A percentile compares a stretch with the other conserved stretches of the same genome.
Evolutionary conservation across 352 stramenopile species (phyloP).

Genomic region (Pythium rhizo-oryzae): DNA sequence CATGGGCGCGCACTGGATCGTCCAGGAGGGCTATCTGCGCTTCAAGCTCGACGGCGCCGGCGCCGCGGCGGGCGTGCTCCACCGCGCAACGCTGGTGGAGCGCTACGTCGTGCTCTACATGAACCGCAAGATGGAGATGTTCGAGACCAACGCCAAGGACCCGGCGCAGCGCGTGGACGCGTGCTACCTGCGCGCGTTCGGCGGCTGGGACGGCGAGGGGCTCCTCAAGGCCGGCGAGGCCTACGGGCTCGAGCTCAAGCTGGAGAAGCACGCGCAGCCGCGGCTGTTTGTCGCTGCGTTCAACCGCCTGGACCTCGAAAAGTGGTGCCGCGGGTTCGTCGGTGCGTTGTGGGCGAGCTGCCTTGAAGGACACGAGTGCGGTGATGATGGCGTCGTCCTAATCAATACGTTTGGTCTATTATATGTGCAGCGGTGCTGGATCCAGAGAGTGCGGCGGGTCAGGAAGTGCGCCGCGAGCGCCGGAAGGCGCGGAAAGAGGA

Average conservation of each 20-base stretch:
- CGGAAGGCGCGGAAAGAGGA: conserved; percentile 42
- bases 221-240: conserved; percentile 66
- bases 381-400: no score
- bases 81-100: conserved; percentile 38
- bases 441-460: conserved; percentile 35
- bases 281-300: conserved; percentile 74
- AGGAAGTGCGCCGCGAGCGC: conserved; percentile 41
- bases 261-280: conserved; percentile 52
- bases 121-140: conserved; percentile 83
- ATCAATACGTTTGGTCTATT: not conserved
- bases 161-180: conserved; percentile 38
- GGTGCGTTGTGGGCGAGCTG: no score
- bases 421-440: conserved; percentile 60
- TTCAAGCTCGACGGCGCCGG: conserved; percentile 19
- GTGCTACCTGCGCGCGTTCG: conserved; percentile 65
- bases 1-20: conserved; percentile 38
- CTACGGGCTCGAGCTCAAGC: conserved; percentile 80
- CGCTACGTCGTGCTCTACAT: conserved; percentile 76
- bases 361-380: no score
- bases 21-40: conserved; percentile 35
- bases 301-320: conserved; percentile 82
- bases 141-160: conserved; percentile 43
- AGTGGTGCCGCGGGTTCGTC: conserved; percentile 78
- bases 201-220: conserved; percentile 75
- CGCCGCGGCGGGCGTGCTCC: conserved; percentile 6